phyloP scores from a whole-genome alignment of 2,329 filamentous ascomycete species.

The Alternaria burnsii region DNA sequence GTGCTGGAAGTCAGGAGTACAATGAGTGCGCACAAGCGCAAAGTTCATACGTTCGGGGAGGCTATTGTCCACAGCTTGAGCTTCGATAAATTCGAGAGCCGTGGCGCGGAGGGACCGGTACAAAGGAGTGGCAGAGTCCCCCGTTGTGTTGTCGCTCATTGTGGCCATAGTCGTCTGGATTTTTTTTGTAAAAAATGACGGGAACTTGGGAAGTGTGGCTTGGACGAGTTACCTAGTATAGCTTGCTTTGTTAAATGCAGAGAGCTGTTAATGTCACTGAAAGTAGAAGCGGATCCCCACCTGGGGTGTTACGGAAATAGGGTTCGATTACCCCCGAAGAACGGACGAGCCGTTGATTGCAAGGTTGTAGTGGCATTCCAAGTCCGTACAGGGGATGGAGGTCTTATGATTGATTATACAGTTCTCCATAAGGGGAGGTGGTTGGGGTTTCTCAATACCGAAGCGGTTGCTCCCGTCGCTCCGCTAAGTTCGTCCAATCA shows the following conservation, averaged over 20 bases:
- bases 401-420: background rate
- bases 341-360: background rate
- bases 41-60: conserved; percentile 21
- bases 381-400: background rate
- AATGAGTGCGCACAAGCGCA: conserved; percentile 25
- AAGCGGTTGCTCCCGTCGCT: background rate
- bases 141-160: background rate
- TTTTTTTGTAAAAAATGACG: background rate
- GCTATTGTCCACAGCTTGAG: conserved; percentile 12
- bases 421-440: background rate
- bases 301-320: background rate
- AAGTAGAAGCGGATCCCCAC: background rate
- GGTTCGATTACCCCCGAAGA: background rate
- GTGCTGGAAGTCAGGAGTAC: conserved; percentile 30
- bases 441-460: background rate
- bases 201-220: background rate
- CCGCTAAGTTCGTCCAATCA: background rate
- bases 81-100: conserved; percentile 27
- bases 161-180: background rate
- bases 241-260: background rate
- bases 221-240: background rate
- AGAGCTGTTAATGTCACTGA: background rate
- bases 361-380: background rate
- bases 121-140: conserved; percentile 3
- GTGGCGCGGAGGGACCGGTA: conserved; percentile 19